Evolutionary conservation across 2,329 filamentous ascomycete genomes (phyloP).

Genomic region (Phaeophleospora eucalypticola): DNA sequence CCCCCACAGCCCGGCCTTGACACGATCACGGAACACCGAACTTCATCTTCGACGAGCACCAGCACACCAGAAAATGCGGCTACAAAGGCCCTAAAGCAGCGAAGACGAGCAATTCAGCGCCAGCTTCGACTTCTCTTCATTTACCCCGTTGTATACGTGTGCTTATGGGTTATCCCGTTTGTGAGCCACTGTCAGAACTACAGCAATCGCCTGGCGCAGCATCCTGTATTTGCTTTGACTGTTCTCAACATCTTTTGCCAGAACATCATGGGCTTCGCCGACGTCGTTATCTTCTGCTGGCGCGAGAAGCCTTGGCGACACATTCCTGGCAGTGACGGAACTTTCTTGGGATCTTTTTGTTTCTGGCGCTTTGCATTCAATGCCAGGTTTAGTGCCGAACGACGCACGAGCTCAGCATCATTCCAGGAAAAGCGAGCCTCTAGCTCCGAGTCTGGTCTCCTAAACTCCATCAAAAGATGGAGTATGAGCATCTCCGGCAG

Average conservation of each 20-base stretch:
- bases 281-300: constrained; percentile 63
- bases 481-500: constrained; percentile 15
- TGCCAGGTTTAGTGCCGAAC: constrained; percentile 7
- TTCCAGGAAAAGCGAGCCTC: constrained; percentile 1
- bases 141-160: constrained; percentile 68
- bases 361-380: constrained; percentile 28
- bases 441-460: constrained; percentile 15
- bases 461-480: constrained; percentile 16
- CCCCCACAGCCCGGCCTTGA: constrained; percentile 13
- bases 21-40: constrained; percentile 24
- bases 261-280: constrained; percentile 62
- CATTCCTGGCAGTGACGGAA: constrained; percentile 43
- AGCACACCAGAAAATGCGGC: constrained; percentile 13
- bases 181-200: constrained; percentile 60
- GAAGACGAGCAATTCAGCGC: constrained; percentile 30
- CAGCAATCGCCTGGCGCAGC: constrained; percentile 46
- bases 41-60: constrained; percentile 1
- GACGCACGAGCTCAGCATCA: constrained; percentile 13
- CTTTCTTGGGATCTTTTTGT: constrained; percentile 38
- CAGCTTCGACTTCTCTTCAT: constrained; percentile 71
- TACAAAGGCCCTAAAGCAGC: constrained; percentile 14
- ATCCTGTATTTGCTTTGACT: constrained; percentile 55
- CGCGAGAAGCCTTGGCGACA: constrained; percentile 69
- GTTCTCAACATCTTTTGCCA: constrained; percentile 56
- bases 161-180: constrained; percentile 70